A percentile compares a stretch with the other conserved stretches of the same genome.
phyloP scores from a whole-genome alignment of 73 alveolate species.

The Paramecium primaurelia region DNA sequence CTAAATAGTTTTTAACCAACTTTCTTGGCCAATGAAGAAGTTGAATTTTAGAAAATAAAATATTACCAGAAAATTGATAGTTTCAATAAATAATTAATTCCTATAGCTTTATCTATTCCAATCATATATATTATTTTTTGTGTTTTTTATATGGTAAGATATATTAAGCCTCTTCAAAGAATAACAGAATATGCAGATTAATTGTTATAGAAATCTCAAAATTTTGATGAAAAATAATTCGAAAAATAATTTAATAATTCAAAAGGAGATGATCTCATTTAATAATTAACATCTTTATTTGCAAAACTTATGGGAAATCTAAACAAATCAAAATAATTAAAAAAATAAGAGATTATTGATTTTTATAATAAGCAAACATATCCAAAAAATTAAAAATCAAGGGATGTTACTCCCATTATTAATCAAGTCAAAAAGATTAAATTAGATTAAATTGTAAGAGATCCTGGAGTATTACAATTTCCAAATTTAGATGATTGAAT shows the following conservation, averaged over 20 bases:
- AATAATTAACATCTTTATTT: background rate
- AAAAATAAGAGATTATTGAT: background rate
- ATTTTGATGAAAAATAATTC: background rate
- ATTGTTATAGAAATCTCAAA: background rate
- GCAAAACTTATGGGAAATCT: background rate
- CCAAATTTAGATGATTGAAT: slow-evolving; percentile 10
- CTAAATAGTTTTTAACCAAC: background rate
- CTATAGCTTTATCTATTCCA: background rate
- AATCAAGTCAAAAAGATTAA: background rate
- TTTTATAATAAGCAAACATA: background rate
- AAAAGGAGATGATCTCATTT: background rate
- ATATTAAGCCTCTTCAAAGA: background rate
- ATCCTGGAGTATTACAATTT: background rate
- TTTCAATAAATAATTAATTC: background rate
- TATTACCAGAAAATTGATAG: background rate
- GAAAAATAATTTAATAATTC: background rate
- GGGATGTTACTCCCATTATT: background rate
- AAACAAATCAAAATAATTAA: background rate
- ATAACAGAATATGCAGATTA: background rate
- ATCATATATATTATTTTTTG: background rate
- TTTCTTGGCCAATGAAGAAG: background rate
- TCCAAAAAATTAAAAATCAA: background rate
- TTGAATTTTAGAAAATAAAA: background rate
- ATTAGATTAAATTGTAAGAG: background rate
- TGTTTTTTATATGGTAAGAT: background rate